Evolutionary conservation across 257 asterid genomes (phyloP).

Genomic region (Rehmannia glutinosa): DNA sequence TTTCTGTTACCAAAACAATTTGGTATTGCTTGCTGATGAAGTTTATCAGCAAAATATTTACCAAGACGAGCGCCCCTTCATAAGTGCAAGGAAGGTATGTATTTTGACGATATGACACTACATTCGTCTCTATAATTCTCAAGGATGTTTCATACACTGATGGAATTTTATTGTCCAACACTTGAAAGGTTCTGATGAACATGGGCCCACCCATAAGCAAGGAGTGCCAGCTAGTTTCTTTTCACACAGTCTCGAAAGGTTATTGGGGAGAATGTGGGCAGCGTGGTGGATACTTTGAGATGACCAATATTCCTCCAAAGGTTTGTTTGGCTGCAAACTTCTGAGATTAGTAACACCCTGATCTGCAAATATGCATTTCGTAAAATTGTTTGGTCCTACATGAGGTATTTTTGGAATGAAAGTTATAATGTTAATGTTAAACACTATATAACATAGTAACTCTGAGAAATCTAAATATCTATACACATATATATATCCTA

Average conservation of each 20-base stretch:
- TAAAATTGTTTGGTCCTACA: background rate
- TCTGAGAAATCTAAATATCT: no score
- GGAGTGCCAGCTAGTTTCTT: slow-evolving; percentile 81
- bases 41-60: slow-evolving; percentile 95
- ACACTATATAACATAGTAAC: background rate
- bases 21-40: slow-evolving; percentile 88
- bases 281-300: slow-evolving; percentile 96
- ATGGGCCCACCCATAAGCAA: slow-evolving; percentile 85
- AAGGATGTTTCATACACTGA: background rate
- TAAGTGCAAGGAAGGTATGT: slow-evolving; percentile 76
- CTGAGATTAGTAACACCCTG: background rate
- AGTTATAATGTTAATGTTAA: background rate
- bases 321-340: slow-evolving; percentile 28
- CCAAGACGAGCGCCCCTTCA: slow-evolving; percentile 94
- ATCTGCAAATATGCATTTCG: no score
- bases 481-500: no score
- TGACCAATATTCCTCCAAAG: slow-evolving; percentile 86
- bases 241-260: slow-evolving; percentile 95
- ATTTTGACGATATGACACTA: background rate
- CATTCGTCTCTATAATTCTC: background rate
- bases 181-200: slow-evolving; percentile 68
- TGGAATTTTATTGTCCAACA: background rate
- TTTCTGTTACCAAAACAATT: slow-evolving; percentile 75
- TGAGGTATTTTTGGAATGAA: background rate
- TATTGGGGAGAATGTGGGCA: slow-evolving; percentile 98